Evolutionary conservation across 2,329 filamentous ascomycete genomes (phyloP), one percentile per base, ranked within the genome.

Genomic region (Onygenales sp.): DNA sequence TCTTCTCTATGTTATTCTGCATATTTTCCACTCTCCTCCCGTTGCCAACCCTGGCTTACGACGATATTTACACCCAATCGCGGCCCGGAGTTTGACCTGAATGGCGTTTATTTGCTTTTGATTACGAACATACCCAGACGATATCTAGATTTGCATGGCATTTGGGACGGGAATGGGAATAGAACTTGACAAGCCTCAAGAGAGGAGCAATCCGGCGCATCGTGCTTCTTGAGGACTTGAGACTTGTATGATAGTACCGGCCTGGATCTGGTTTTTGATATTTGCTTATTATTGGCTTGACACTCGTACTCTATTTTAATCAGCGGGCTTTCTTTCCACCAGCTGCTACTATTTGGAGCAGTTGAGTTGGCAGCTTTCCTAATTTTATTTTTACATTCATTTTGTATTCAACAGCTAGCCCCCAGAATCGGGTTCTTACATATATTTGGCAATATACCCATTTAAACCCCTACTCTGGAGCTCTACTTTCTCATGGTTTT

Each of bases 161-260:
- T 39, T 39, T 9, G 13, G 36, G 9, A 39, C 13, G 36, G 46
- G 34, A 44, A 32, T 49, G 49, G 42, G 45, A 49, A 51, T 53
- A 33, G 42, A 46, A 51, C 43, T 49, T 42, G 48, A 49, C 55
- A 52, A 59, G 57, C 55, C 57, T 62, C 60, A 64, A 56, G 59
- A 61, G 61, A 60, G 60, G 58, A 62, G 60, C 58, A 52, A 48
- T 49, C 46, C 46, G 52, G 54, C 36, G 51, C 43, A 53, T 47
- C 27, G 43, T 52, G 61, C 60, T 64, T 61, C 59, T 63, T 60
- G 61, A 64, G 59, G 62, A 64, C 58, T 57, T 59, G 62, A 63
- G 54, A 56, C 61, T 61, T 70, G 7, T 61, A 56, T 56, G 48
- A 56, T 54, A 53, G 55, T 52, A 50, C 36, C n/a, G 36, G 17